phyloP scores from a whole-genome alignment of 345 rosid genomes.

The Mallotus nudiflorus region DNA sequence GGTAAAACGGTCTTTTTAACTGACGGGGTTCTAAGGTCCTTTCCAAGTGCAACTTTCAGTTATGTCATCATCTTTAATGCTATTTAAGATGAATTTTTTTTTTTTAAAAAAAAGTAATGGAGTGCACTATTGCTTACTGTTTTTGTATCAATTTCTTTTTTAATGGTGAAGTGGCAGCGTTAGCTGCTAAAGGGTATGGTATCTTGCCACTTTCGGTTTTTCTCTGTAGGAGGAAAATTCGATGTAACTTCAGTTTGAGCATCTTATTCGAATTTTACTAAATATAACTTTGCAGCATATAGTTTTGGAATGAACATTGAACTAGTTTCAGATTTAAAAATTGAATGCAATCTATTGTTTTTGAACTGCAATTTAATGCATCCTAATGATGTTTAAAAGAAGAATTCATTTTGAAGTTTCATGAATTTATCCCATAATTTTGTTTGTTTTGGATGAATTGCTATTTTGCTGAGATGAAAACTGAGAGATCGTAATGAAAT shows the following conservation, averaged over 20 bases:
- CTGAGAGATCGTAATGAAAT: background rate
- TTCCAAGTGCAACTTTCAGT: background rate
- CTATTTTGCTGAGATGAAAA: background rate
- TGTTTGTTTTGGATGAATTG: background rate
- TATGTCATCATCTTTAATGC: background rate
- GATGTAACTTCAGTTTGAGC: too few relatives aligned
- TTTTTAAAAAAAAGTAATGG: background rate
- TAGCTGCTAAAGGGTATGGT: too few relatives aligned
- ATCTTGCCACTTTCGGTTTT: too few relatives aligned
- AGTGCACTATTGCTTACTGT: background rate
- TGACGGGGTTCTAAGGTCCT: background rate
- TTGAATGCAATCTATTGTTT: too few relatives aligned
- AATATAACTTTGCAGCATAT: too few relatives aligned
- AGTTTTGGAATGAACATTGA: too few relatives aligned
- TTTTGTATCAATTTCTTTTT: background rate
- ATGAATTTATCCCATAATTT: background rate
- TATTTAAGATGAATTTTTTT: background rate
- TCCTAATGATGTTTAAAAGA: too few relatives aligned
- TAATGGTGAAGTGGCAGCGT: background rate
- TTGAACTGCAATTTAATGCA: too few relatives aligned
- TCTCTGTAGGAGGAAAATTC: too few relatives aligned
- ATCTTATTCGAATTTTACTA: too few relatives aligned
- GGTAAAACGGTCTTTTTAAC: conserved; percentile 44
- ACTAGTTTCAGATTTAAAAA: too few relatives aligned
- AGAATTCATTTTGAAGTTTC: too few relatives aligned